Conservation (phyloP, 768 basidiomycete genomes). For the Mycena albidolilacea region DNA sequence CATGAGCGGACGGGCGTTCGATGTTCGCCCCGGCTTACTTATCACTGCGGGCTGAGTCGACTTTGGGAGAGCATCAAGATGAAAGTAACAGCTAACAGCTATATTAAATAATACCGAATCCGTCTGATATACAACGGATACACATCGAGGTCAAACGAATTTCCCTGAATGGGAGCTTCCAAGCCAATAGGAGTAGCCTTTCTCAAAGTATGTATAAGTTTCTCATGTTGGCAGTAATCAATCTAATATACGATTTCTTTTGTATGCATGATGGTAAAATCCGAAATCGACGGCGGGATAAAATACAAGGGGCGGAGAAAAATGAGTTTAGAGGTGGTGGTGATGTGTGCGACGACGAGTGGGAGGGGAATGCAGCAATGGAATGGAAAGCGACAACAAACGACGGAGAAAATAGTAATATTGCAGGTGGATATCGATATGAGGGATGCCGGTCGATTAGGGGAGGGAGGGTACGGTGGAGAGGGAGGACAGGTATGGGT, state of each 20-base stretch:
- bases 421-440: constrained; percentile 34
- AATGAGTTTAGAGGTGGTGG: constrained; percentile 39
- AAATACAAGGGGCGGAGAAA: constrained; percentile 31
- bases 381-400: constrained; percentile 61
- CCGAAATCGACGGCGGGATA: constrained; percentile 27
- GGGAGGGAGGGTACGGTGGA: constrained; percentile 39
- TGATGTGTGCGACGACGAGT: constrained; percentile 42
- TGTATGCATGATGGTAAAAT: constrained; percentile 27
- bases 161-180: no score
- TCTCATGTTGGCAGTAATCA: no score
- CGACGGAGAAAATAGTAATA: constrained; percentile 52
- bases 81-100: no score
- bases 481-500: constrained; percentile 24
- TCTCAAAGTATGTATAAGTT: no score
- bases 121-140: no score
- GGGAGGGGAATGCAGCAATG: constrained; percentile 54
- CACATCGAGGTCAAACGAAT: no score
- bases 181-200: no score
- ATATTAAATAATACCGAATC: no score
- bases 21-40: background rate
- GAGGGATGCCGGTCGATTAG: constrained; percentile 37
- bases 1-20: constrained; percentile 18
- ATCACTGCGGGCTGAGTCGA: no score
- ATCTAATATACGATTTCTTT: constrained; percentile 22
- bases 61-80: no score